Evolutionary conservation across 1,284 basidiomycete genomes (phyloP).

Genomic region (Rhodotorula sp.): DNA sequence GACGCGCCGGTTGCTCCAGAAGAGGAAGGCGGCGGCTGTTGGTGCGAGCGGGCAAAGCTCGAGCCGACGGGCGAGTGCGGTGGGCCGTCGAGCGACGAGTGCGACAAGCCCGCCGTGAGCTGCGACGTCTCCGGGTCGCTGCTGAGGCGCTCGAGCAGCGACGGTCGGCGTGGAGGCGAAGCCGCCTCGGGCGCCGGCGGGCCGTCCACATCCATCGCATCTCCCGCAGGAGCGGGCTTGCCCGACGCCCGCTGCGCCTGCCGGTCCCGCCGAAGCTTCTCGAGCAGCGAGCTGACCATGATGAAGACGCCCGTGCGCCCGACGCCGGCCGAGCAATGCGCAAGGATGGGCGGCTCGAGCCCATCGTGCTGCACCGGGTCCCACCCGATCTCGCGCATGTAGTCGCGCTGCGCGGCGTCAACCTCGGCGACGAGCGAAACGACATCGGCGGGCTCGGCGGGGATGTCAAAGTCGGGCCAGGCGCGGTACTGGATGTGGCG

Average conservation of each 20-base stretch:
- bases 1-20: neutral
- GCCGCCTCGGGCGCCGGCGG: neutral
- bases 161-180: neutral
- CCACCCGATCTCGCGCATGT: constrained; percentile 52
- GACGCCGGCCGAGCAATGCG: constrained; percentile 74
- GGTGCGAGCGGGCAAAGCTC: too few species aligned
- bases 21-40: neutral
- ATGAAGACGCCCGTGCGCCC: constrained; percentile 91
- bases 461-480: constrained; percentile 94
- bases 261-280: constrained; percentile 67
- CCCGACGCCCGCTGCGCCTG: neutral
- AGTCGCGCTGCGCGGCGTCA: constrained; percentile 61
- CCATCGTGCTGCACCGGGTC: constrained; percentile 20
- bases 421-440: constrained; percentile 67
- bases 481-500: constrained; percentile 84
- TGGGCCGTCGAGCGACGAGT: constrained; percentile 8
- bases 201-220: constrained; percentile 34
- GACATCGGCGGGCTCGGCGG: constrained; percentile 72
- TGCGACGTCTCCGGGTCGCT: constrained; percentile 24
- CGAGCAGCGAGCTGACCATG: constrained; percentile 79
- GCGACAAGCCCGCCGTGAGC: constrained; percentile 23
- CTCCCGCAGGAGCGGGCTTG: neutral
- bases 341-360: constrained; percentile 51
- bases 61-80: neutral
- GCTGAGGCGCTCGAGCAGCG: neutral